Percentiles rank a stretch among this genome's conserved stretches.
Conservation (phyloP, 805 yeast genomes). For the Barnettozyma californica region DNA sequence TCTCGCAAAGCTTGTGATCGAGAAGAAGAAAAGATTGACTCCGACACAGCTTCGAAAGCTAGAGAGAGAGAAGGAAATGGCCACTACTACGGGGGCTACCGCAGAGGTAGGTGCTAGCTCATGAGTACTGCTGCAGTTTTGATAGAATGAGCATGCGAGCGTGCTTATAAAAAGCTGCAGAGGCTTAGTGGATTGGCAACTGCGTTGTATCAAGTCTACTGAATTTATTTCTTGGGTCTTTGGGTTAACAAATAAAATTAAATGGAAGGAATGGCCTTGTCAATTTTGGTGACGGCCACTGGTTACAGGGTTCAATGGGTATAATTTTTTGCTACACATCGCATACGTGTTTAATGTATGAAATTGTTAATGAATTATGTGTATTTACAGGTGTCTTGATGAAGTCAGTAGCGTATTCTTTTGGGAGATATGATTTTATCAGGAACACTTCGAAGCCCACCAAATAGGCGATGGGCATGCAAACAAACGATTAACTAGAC, state of each 20-base stretch:
- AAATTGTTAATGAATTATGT: neutral
- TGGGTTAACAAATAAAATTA: neutral
- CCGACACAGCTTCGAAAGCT: constrained; percentile 26
- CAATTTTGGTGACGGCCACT: neutral
- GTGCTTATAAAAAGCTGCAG: neutral
- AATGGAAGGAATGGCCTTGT: neutral
- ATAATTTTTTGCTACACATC: neutral
- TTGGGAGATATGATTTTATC: too few relatives aligned
- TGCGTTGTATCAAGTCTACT: neutral
- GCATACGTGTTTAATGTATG: neutral
- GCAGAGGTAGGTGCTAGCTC: neutral
- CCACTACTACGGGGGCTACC: neutral
- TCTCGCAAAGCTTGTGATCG: neutral
- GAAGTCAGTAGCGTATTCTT: too few relatives aligned
- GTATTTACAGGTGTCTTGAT: too few relatives aligned
- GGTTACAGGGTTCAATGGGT: neutral
- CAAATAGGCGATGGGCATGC: too few relatives aligned
- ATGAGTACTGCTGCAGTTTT: neutral
- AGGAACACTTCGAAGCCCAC: too few relatives aligned
- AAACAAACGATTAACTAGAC: too few relatives aligned
- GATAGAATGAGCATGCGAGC: neutral
- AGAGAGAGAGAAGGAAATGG: constrained; percentile 4
- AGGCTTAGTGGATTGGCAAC: neutral
- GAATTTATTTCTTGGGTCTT: neutral
- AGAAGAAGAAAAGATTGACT: constrained; percentile 20